Percentiles rank a stretch among this genome's conserved stretches.
Evolutionary conservation across 1,284 basidiomycete genomes (phyloP).

Genomic region (Ganoderma boninense): DNA sequence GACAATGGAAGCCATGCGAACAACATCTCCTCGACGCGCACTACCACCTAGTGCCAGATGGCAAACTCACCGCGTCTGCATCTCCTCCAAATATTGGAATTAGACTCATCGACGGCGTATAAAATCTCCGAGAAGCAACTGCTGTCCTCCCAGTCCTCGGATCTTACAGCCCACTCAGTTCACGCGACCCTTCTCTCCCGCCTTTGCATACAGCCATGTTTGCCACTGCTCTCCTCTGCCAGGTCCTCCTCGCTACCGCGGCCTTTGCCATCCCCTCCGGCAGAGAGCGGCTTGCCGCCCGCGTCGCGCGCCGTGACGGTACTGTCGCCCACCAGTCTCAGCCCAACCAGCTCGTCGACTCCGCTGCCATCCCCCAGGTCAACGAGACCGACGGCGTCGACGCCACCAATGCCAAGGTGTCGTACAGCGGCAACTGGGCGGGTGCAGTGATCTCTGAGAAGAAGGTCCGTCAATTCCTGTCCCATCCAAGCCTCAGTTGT

Average conservation of each 20-base stretch:
- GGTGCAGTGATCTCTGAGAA: conserved; percentile 33
- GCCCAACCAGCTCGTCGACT: conserved; percentile 21
- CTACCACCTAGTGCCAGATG: too few species aligned
- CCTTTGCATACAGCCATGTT: conserved; percentile 25
- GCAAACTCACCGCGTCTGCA: too few species aligned
- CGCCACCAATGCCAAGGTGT: conserved; percentile 24
- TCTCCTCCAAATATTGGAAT: too few species aligned
- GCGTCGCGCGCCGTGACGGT: conserved; percentile 28
- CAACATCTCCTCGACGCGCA: too few species aligned
- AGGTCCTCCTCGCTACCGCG: conserved; percentile 34
- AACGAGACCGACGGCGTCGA: conserved; percentile 10
- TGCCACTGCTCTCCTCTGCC: conserved; percentile 29
- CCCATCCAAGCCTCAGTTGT: too few species aligned
- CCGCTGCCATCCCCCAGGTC: conserved; percentile 7
- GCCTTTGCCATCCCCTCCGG: conserved; percentile 32
- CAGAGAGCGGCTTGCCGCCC: conserved; percentile 28
- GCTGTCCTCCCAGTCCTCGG: too few species aligned
- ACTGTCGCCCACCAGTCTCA: conserved; percentile 27
- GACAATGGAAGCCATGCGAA: too few species aligned
- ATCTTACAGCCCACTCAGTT: too few species aligned
- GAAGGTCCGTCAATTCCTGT: conserved; percentile 22
- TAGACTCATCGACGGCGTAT: too few species aligned
- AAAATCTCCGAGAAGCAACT: too few species aligned
- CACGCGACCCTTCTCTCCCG: background rate
- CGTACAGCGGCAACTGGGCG: conserved; percentile 40